Evolutionary conservation across 1,139 yeast genomes (phyloP).

Genomic region (Blastobotrys malaysiensis): DNA sequence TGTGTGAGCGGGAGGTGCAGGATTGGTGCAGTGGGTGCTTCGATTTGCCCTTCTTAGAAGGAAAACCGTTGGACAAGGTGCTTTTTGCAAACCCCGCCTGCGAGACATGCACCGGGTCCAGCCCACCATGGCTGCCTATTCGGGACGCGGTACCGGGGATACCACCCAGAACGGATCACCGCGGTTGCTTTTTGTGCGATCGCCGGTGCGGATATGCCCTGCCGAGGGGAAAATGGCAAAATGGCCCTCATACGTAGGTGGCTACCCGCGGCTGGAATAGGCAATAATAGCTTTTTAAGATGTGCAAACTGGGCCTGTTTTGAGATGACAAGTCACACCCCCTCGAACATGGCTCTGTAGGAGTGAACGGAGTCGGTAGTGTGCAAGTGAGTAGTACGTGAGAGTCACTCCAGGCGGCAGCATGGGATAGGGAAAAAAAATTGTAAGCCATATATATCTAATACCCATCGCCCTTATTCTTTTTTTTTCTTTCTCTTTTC

Average conservation of each 20-base stretch:
- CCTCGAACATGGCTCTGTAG: neutral
- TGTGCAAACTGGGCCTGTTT: neutral
- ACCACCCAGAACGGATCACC: neutral
- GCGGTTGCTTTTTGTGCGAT: neutral
- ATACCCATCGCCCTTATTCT: neutral
- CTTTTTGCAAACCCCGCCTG: neutral
- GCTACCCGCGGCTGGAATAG: neutral
- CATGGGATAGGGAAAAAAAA: neutral
- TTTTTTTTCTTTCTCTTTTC: neutral
- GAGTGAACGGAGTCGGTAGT: no score
- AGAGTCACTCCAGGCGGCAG: neutral
- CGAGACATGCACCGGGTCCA: slow-evolving; percentile 1
- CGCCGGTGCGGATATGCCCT: neutral
- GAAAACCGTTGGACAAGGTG: neutral
- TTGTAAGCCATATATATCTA: neutral
- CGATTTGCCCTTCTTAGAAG: neutral
- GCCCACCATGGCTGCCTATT: neutral
- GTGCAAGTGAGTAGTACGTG: no score
- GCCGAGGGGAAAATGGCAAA: neutral
- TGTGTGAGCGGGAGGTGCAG: neutral
- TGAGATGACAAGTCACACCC: neutral
- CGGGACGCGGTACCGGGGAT: neutral
- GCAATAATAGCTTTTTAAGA: neutral
- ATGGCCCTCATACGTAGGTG: neutral
- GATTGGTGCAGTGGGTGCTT: neutral